Percentiles rank a stretch among this genome's conserved stretches.
Conservation (phyloP, 495 filamentous ascomycete genomes). For the Hypoxylon fuscum region DNA sequence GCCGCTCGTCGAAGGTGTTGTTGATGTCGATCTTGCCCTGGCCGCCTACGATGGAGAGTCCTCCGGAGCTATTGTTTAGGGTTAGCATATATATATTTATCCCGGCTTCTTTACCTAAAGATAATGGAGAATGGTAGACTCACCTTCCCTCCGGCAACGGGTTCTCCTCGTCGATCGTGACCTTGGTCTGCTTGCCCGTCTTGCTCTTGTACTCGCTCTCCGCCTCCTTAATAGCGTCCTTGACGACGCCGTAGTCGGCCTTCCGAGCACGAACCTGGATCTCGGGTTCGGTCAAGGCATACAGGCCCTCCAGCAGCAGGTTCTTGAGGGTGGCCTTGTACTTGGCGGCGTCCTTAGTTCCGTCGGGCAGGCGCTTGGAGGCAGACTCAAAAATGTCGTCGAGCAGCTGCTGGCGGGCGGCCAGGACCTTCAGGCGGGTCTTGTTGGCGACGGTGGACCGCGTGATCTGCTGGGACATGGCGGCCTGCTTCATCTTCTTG, state of each 20-base stretch:
- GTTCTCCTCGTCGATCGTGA: slow-evolving; percentile 77
- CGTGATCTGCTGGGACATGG: slow-evolving; percentile 97
- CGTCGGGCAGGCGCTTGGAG: slow-evolving; percentile 68
- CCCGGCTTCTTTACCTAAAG: too few relatives aligned
- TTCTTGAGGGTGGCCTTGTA: slow-evolving; percentile 80
- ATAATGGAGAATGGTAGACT: slow-evolving; percentile 61
- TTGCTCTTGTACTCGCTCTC: slow-evolving; percentile 82
- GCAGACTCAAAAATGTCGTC: slow-evolving; percentile 90
- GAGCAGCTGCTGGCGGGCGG: slow-evolving; percentile 85
- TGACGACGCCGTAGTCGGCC: slow-evolving; percentile 76
- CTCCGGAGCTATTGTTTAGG: slow-evolving; percentile 72
- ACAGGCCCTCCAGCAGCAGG: slow-evolving; percentile 88
- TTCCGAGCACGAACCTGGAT: slow-evolving; percentile 77
- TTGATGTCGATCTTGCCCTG: slow-evolving; percentile 97
- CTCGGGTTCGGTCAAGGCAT: slow-evolving; percentile 82
- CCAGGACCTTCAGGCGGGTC: slow-evolving; percentile 86
- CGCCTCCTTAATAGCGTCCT: slow-evolving; percentile 79
- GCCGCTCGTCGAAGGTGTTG: slow-evolving; percentile 94
- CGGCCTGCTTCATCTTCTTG: slow-evolving; percentile 97
- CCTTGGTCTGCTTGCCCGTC: slow-evolving; percentile 68
- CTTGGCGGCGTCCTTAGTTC: slow-evolving; percentile 71
- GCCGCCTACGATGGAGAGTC: slow-evolving; percentile 79
- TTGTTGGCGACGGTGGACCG: slow-evolving; percentile 94
- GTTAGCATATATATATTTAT: slow-evolving; percentile 25
- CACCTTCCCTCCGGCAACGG: slow-evolving; percentile 84